Evolutionary conservation across 2,329 filamentous ascomycete species (phyloP), one percentile per base, ranked within the genome.

Genomic region (Pseudocercospora eumusae): DNA sequence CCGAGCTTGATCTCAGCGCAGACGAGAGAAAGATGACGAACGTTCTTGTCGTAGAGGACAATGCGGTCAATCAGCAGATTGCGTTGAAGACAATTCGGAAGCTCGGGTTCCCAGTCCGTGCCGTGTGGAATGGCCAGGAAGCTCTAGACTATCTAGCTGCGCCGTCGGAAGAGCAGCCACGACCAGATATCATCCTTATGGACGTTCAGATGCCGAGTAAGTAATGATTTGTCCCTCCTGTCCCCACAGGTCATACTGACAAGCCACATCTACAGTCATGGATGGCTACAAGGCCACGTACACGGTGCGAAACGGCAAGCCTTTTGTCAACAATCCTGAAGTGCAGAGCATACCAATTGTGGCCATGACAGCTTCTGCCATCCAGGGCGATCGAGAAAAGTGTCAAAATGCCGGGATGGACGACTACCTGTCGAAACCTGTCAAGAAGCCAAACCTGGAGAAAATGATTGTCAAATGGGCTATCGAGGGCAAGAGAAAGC

Each of bases 1-100:
- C 61, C 15, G 82, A 83, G 9, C 70, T 88, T 1, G 83, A 83
- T 18, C 71, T 90, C 1, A 76, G 83, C 3, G 76, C 79, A 15
- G 75, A 80, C 2, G 87, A 90, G 59, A 82, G 90, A 59, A 79
- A 83, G 58, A 83, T 85, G 40, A 81, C 88, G 5, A 85, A 90
- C 53, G 80, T 93, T n/a, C 76, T 93, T 20, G 85, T 95, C 0
- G 90, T 93, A 1, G 91, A 93, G 75, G 91, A 93, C 72, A 92
- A 93, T 86, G 78, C 70, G 71, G 77, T 74, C 75, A 67, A 88
- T 89, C 64, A 91, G 71, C 88, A 90, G 71, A 91, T 92, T 65
- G 90, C 90, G 1, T 83, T 88, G 25, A 90, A 88, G 70, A 90
- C 88, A 0, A 91, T 93, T 66, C 83, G 81, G 62, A 91, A 90